Evolutionary conservation across 2,329 filamentous ascomycete genomes (phyloP), one percentile per base, ranked within the genome.

Genomic region (Fusarium mangiferae): DNA sequence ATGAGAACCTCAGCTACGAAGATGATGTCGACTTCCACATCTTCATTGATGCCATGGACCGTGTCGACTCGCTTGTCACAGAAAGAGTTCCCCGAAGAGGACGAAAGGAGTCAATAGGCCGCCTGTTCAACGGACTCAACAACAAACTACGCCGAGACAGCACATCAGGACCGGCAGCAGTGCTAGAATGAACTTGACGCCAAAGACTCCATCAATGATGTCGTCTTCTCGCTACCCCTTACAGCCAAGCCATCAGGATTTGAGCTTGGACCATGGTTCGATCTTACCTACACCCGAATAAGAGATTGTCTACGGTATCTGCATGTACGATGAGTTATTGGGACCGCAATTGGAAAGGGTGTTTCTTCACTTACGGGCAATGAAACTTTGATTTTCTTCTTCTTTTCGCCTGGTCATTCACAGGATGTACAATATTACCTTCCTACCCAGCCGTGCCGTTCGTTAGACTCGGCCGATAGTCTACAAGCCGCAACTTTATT

Each of bases 1-100:
- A 78, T 33, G 46, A 74, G 12, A 66, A 69, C n/a, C 62, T 78
- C 35, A 65, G 68, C 49, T 78, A 77, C 56, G 76, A 78, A 62
- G 76, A 78, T 12, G 76, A 78, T 44, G 64, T 68, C 33, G 68
- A 78, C 41, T 78, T 78, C 49, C 76, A 78, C 70, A 72, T 66
- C 36, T 78, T 78, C 49, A 78, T 78, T 56, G 74, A 77, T 48
- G 74, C 70, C 38, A 59, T 78, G 51, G 75, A 78, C 30, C 75
- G 73, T 17, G 76, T 78, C 49, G 76, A 78, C 33, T 51, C 69
- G 28, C 67, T 78, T 42, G 69, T 78, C 49, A 69, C 68, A 49
- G 71, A 78, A 51, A 66, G 64, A 26, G 46, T 44, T 44, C 66
- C 65, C 10, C 60, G 48, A 26, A 66, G 56, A 44, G 59, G 66